Base-by-base conservation (phyloP, 148 eudicot genomes). In the Rhododendron griersonianum region DNA sequence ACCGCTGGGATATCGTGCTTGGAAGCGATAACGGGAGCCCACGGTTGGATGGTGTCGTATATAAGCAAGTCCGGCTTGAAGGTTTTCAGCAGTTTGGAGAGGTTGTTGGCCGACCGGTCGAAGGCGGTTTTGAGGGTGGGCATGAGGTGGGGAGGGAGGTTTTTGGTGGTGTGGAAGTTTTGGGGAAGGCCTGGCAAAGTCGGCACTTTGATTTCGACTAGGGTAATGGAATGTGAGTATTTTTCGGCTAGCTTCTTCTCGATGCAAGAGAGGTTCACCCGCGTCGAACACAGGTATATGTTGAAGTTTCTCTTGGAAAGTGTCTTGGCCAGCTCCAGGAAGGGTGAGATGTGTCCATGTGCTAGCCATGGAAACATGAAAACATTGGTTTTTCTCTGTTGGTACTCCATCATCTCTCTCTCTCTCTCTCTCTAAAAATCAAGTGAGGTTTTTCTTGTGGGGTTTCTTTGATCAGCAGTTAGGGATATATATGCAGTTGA, bases 321-420 rank as follows among this genome's bases (percentile, higher is more conserved):
- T 41, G 65, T 28, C 53, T 86, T 86, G 69, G 88, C 85, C 10
- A 86, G 84, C 85, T 87, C 88, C 47, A 87, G 67, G 67, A 59
- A 87, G 7, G 88, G 88, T 30, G 81, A 71, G n/a, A 73, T 82
- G 39, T 86, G 87, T 6, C 80, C 80, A 41, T 76, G 80, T 35
- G 80, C 80, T 19, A 59, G 65, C 65, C 65, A 59, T 19, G 65
- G 65, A 7, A 59, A 59, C 65, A 59, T 59, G 25, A 59, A 59
- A 57, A 57, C 65, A 5, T 57, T 57, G 65, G 65, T 57, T 19
- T 57, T 57, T 55, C 61, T 57, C 65, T 57, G n/a, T 57, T 19
- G 23, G 8, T 55, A 55, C 19, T 55, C 61, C 61, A 55, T 55
- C 61, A 55, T 16, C 6, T 55, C 61, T 55, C 61, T 55, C 61